Percentiles rank a stretch among this genome's conserved stretches.
Conservation (phyloP, 352 stramenopile genomes). For the Phytophthora pinifolia region DNA sequence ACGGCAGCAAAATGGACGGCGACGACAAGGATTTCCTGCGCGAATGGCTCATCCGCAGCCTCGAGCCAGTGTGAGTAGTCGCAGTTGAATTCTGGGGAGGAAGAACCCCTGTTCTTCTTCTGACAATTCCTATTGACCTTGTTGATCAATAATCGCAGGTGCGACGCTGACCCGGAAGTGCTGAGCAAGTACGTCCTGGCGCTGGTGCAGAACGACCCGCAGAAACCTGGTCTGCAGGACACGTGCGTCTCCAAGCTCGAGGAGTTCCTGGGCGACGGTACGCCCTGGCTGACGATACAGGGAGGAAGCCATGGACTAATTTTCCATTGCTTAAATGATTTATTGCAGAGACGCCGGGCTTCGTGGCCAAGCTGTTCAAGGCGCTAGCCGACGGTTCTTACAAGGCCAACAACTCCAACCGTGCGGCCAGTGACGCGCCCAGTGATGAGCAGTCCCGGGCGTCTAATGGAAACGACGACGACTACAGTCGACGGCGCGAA, state of each 20-base stretch:
- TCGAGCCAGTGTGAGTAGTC: conserved; percentile 78
- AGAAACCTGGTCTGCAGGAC: conserved; percentile 65
- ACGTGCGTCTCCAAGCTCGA: conserved; percentile 79
- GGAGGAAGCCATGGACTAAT: background rate
- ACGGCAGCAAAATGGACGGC: conserved; percentile 54
- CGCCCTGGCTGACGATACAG: conserved; percentile 7
- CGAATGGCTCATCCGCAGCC: conserved; percentile 84
- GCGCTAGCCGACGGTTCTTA: conserved; percentile 66
- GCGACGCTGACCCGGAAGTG: conserved; percentile 84
- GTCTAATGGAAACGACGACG: conserved; percentile 23
- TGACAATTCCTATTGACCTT: conserved; percentile 1
- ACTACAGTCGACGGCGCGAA: conserved; percentile 35
- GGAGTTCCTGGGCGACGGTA: conserved; percentile 86
- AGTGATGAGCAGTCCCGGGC: conserved; percentile 17
- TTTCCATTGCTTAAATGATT: background rate
- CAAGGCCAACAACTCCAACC: conserved; percentile 29
- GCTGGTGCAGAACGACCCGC: conserved; percentile 81
- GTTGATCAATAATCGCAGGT: conserved; percentile 35
- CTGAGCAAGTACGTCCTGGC: conserved; percentile 88
- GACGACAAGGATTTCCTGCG: conserved; percentile 80
- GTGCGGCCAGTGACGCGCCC: conserved; percentile 4
- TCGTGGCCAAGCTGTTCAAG: conserved; percentile 74
- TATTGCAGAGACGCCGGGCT: conserved; percentile 61
- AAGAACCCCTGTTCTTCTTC: background rate
- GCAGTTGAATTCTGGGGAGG: too few relatives aligned